Evolutionary conservation across 768 basidiomycete species (phyloP).

Genomic region (Suillus spraguei): DNA sequence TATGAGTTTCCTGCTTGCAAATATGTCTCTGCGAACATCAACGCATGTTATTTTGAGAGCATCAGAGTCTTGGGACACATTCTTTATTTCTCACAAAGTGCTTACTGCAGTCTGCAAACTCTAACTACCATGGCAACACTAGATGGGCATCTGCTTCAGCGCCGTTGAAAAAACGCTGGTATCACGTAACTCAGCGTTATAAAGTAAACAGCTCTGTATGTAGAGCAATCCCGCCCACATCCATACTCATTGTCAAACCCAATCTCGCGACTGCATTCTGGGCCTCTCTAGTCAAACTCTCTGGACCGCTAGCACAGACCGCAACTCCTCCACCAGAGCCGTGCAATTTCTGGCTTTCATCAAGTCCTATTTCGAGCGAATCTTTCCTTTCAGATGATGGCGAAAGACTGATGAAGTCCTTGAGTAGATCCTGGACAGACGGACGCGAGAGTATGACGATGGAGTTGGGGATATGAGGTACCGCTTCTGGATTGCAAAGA

Average conservation of each 20-base stretch:
- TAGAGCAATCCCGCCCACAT: constrained; percentile 66
- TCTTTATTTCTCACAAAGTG: too few species aligned
- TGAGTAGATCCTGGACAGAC: constrained; percentile 46
- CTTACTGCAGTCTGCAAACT: too few species aligned
- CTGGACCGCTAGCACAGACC: constrained; percentile 83
- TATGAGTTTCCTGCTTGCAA: too few species aligned
- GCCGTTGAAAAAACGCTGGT: too few species aligned
- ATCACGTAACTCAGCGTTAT: constrained; percentile 13
- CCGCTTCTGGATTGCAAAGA: constrained; percentile 65
- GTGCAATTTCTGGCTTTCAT: constrained; percentile 19
- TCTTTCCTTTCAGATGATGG: constrained; percentile 18
- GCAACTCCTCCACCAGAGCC: constrained; percentile 62
- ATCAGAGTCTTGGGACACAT: too few species aligned
- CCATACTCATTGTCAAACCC: constrained; percentile 38
- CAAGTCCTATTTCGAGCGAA: constrained; percentile 20
- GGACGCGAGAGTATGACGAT: constrained; percentile 55
- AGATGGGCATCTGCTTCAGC: too few species aligned
- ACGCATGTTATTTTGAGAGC: too few species aligned
- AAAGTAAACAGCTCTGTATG: constrained; percentile 76
- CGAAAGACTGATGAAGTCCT: constrained; percentile 35
- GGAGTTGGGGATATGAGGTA: constrained; percentile 68
- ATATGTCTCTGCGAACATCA: too few species aligned
- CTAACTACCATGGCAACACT: too few species aligned
- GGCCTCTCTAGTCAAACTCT: constrained; percentile 66
- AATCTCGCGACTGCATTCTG: constrained; percentile 78